phyloP scores from a whole-genome alignment of 2,329 filamentous ascomycete genomes.

The Sclerotinia nivalis region DNA sequence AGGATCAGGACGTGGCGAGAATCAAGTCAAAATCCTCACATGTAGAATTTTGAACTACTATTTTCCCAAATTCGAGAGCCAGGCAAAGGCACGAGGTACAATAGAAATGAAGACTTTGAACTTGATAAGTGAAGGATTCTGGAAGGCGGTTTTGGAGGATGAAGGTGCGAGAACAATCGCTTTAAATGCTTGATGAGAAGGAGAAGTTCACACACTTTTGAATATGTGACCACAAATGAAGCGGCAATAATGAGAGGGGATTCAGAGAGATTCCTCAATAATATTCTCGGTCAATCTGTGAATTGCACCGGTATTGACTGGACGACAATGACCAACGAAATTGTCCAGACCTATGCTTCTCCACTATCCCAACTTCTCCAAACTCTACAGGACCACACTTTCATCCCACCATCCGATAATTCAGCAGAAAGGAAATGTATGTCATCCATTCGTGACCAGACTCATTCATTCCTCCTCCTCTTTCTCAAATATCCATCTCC shows the following conservation, averaged over 20 bases:
- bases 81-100: constrained; percentile 39
- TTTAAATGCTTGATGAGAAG: constrained; percentile 43
- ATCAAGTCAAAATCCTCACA: constrained; percentile 44
- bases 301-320: constrained; percentile 49
- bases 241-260: constrained; percentile 42
- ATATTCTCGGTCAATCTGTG: constrained; percentile 32
- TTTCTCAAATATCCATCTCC: constrained; percentile 48
- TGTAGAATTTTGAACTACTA: constrained; percentile 52
- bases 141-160: constrained; percentile 38
- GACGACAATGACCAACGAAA: constrained; percentile 45
- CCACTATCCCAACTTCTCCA: constrained; percentile 42
- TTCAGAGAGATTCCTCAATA: constrained; percentile 40
- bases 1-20: constrained; percentile 47
- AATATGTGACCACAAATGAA: constrained; percentile 40
- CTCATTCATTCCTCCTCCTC: constrained; percentile 48
- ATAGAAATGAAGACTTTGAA: constrained; percentile 45
- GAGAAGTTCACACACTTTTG: constrained; percentile 44
- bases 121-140: constrained; percentile 46
- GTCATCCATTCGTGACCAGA: constrained; percentile 42
- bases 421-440: constrained; percentile 41
- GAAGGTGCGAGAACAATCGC: constrained; percentile 37
- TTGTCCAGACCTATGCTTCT: constrained; percentile 45
- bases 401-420: constrained; percentile 33
- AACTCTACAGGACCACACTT: constrained; percentile 31
- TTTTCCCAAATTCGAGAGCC: constrained; percentile 42